Base-by-base conservation (phyloP, 768 basidiomycete genomes). In the Boletus subparvulus region DNA sequence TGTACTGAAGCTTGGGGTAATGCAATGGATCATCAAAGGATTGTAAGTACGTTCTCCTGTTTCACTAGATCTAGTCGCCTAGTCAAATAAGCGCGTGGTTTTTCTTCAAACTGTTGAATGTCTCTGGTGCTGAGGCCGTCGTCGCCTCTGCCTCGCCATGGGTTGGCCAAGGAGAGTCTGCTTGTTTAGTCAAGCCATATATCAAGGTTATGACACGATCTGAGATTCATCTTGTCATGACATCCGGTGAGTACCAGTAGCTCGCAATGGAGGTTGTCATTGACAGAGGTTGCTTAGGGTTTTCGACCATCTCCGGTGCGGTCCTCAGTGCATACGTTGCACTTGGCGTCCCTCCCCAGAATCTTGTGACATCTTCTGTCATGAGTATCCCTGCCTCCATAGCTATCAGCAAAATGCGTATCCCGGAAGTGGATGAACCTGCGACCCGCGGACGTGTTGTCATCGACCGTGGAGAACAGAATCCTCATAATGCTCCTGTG, bases 301-400 rank as follows among this genome's bases (percentile, higher is more conserved):
- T 96, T 77, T 90, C 92, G 8, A 94, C 92, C 50, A 96, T 96
- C 63, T 88, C 94, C 52, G 94, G 94, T 42, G 92, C 90, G 35
- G 93, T 97, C 13, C 80, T 97, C 46, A 78, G 82, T 52, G 93
- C 91, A 30, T 96, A 95, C 70, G 88, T 94, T 68, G 76, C 69
- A 60, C 77, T 88, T 61, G 92, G 88, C 39, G 88, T 92, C 33
- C 90, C 90, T 10, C 70, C 90, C 6, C 81, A 87, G 70, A 94
- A 90, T 66, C 78, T 93, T 24, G 78, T 94, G 63, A 94, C 93
- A 3, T 88, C 94, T 6, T 92, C 91, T 9, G 88, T 95, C 56
- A 96, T 96, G 94, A 90, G 87, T 70, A 96, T 97, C 58, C 94
- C 94, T 19, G 94, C 94, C 0, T 94, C 92, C 14, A 94, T 96